phyloP scores from a whole-genome alignment of 2,329 filamentous ascomycete species.

The Xylariaceae sp. region DNA sequence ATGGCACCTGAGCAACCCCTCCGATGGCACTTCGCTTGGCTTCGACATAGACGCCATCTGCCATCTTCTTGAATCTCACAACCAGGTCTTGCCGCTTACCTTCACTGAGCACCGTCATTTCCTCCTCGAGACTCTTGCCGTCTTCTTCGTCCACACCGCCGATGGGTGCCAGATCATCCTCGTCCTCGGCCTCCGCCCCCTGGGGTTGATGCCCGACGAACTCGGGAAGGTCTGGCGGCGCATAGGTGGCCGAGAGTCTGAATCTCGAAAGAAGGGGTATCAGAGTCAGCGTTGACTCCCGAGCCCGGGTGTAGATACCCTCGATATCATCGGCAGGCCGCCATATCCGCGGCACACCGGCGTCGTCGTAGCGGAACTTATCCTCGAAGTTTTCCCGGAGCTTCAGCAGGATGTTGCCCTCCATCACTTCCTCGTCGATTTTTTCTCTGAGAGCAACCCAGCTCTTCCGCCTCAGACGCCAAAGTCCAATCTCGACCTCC shows the following conservation, averaged over 20 bases:
- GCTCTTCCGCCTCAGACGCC: slow-evolving; percentile 86
- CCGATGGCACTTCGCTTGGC: slow-evolving; percentile 95
- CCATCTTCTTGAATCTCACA: slow-evolving; percentile 95
- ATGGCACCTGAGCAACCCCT: slow-evolving; percentile 83
- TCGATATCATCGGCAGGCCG: slow-evolving; percentile 95
- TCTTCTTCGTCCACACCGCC: slow-evolving; percentile 93
- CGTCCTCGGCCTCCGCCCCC: slow-evolving; percentile 71
- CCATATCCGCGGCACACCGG: slow-evolving; percentile 93
- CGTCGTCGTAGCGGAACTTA: slow-evolving; percentile 96
- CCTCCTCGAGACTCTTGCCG: slow-evolving; percentile 88
- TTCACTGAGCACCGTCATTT: slow-evolving; percentile 91
- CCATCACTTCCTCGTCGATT: slow-evolving; percentile 96
- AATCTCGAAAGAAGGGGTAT: slow-evolving; percentile 87
- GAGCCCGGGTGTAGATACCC: slow-evolving; percentile 83
- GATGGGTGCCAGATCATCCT: slow-evolving; percentile 82
- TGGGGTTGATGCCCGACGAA: slow-evolving; percentile 77
- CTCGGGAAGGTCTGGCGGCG: slow-evolving; percentile 70
- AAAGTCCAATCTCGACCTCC: slow-evolving; percentile 86
- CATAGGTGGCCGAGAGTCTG: slow-evolving; percentile 64
- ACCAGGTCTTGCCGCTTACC: slow-evolving; percentile 85
- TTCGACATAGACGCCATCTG: slow-evolving; percentile 95
- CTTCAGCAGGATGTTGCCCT: slow-evolving; percentile 92
- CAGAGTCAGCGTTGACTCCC: slow-evolving; percentile 84
- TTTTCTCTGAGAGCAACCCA: slow-evolving; percentile 86
- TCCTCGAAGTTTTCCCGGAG: slow-evolving; percentile 98